These are phyloP conservation scores for Botryotinia globosa DNA, from an alignment of 2,329 filamentous ascomycete genomes.

Conservation along the genomic window DNA sequence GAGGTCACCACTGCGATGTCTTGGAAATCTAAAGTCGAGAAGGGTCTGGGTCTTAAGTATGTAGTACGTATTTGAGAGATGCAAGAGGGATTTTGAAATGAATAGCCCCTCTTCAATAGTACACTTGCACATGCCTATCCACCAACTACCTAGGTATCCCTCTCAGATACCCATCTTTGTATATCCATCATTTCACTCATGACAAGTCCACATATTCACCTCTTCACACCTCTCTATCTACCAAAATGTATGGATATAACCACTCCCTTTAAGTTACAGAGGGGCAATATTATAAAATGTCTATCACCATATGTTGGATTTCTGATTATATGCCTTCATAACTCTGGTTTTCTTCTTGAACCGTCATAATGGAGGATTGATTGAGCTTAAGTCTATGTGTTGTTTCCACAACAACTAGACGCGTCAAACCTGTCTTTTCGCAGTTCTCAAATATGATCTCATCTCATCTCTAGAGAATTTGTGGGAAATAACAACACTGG, in stretches of 20 bases:
- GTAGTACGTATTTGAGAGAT: neutral
- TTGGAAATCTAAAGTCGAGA: neutral
- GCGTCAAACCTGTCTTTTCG: neutral
- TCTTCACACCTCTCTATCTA: neutral
- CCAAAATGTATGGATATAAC: neutral
- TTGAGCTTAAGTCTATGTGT: accelerated
- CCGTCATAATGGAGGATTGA: too few species aligned
- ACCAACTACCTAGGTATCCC: too few species aligned
- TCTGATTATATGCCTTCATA: too few species aligned
- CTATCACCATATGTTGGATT: too few species aligned
- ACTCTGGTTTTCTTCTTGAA: too few species aligned
- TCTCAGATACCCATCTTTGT: too few species aligned
- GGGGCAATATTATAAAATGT: neutral
- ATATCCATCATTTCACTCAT: too few species aligned
- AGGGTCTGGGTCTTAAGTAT: neutral
- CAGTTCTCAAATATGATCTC: neutral
- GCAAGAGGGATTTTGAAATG: too few species aligned
- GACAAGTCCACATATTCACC: neutral
- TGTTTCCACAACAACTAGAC: neutral
- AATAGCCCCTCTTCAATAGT: too few species aligned
- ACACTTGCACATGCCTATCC: neutral
- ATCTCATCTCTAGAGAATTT: neutral
- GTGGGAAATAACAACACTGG: too few species aligned
- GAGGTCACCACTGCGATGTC: accelerated
- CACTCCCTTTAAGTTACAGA: neutral